Conservation (phyloP, 306 rosid species). For the Castanea crenata region DNA sequence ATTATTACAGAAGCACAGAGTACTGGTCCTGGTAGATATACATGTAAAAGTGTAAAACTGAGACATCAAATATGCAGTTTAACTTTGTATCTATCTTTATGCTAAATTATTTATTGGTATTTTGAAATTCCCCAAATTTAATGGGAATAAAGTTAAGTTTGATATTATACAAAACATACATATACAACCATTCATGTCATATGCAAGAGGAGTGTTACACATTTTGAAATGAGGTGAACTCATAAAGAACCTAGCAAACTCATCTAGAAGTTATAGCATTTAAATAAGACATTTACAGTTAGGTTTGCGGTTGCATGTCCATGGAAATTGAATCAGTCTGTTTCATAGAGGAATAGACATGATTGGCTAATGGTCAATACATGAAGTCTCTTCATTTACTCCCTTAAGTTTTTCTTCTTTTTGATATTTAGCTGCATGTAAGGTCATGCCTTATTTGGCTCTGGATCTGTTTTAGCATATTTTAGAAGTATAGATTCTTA, state of each 20-base stretch:
- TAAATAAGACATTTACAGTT: not conserved
- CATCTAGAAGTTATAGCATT: not conserved
- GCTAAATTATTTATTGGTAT: too few relatives aligned
- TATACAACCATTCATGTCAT: not conserved
- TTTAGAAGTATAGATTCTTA: not conserved
- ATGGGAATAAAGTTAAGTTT: too few relatives aligned
- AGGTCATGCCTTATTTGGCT: not conserved
- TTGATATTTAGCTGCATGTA: not conserved
- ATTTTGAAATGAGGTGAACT: not conserved
- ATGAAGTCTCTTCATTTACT: not conserved
- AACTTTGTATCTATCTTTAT: too few relatives aligned
- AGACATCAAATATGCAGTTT: too few relatives aligned
- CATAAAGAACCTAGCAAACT: not conserved
- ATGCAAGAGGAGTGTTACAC: not conserved
- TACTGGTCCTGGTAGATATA: not conserved
- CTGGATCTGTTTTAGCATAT: not conserved
- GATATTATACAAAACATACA: too few relatives aligned
- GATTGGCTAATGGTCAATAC: not conserved
- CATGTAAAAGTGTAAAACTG: too few relatives aligned
- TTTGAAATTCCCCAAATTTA: too few relatives aligned
- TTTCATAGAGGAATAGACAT: not conserved
- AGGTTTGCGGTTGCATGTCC: not conserved
- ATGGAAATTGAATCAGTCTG: not conserved
- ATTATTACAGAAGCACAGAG: not conserved
- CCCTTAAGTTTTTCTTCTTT: not conserved